Evolutionary conservation across 2,329 filamentous ascomycete genomes (phyloP).

Genomic region (Tolypocladium guangdongense): DNA sequence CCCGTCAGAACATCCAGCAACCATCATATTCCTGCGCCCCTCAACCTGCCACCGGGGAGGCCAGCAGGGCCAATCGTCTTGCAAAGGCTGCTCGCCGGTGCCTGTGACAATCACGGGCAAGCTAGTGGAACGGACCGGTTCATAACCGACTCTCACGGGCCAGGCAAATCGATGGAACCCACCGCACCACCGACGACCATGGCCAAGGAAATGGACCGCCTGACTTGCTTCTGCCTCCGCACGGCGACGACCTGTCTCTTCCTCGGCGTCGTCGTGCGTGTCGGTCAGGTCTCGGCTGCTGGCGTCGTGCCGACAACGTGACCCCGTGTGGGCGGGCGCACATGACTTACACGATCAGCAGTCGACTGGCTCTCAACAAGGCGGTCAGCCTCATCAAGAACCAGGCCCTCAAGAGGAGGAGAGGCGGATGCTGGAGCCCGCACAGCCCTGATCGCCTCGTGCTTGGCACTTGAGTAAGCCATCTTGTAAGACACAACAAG

Average conservation of each 20-base stretch:
- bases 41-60: background rate
- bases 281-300: constrained; percentile 9
- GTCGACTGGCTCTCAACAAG: background rate
- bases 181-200: background rate
- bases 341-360: constrained; percentile 1
- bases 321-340: background rate
- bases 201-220: background rate
- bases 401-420: background rate
- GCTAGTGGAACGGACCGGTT: constrained; percentile 19
- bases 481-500: constrained; percentile 2
- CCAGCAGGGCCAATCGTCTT: constrained; percentile 9
- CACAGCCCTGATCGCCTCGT: background rate
- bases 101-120: constrained; percentile 7
- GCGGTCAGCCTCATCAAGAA: background rate
- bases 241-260: background rate
- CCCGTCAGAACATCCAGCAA: background rate
- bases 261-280: background rate
- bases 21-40: background rate
- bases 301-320: constrained; percentile 4
- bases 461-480: constrained; percentile 6
- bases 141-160: background rate
- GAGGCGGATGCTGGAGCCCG: background rate
- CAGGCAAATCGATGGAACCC: background rate
- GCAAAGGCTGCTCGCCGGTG: constrained; percentile 5
- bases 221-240: background rate